phyloP scores from a whole-genome alignment of 148 eudicot species.

The Vaccinium macrocarpon region DNA sequence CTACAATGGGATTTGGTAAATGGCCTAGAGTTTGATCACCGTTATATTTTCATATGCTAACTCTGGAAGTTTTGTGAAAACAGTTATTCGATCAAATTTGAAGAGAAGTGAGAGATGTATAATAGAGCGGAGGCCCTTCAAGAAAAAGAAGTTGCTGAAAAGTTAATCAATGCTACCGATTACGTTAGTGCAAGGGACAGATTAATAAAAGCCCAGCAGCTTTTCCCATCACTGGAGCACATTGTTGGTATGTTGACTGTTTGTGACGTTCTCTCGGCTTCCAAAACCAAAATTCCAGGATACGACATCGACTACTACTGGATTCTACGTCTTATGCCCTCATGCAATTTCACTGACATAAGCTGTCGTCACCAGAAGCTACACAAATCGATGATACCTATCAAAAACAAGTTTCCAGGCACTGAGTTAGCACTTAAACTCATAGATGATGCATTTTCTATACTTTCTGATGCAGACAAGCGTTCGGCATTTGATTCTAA shows the following conservation, averaged over 20 bases:
- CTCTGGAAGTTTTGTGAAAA: conserved; percentile 5
- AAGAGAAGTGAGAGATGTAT: conserved; percentile 13
- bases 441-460: conserved; percentile 41
- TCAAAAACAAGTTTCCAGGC: conserved; percentile 47
- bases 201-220: conserved; percentile 42
- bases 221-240: conserved; percentile 37
- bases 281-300: conserved; percentile 36
- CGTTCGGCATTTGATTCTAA: conserved; percentile 42
- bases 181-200: conserved; percentile 48
- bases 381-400: conserved; percentile 34
- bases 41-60: background rate
- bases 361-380: conserved; percentile 40
- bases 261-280: conserved; percentile 48
- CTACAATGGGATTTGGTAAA: background rate
- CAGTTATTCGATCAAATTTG: background rate
- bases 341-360: conserved; percentile 36
- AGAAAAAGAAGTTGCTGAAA: conserved; percentile 47
- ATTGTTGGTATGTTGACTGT: conserved; percentile 40
- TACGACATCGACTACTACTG: conserved; percentile 52
- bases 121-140: conserved; percentile 38
- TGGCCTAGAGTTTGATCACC: background rate
- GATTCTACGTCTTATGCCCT: conserved; percentile 54
- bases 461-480: conserved; percentile 42
- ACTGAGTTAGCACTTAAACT: conserved; percentile 44
- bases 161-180: conserved; percentile 33